Conservation (phyloP, 345 rosid species). For the Alliaria petiolata region DNA sequence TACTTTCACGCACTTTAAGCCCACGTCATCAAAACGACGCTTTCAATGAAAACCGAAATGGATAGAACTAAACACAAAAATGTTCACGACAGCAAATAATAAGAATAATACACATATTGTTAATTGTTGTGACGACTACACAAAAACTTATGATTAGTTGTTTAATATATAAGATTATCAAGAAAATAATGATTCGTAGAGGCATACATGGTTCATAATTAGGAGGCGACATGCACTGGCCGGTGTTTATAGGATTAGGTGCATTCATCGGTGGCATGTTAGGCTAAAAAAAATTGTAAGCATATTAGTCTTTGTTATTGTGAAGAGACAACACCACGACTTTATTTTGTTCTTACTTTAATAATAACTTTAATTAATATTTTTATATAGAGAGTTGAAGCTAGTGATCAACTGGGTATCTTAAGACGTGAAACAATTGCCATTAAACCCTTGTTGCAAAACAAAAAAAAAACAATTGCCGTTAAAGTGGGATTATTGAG, state of each 20-base stretch:
- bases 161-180: not conserved
- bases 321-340: constrained; percentile 28
- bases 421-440: not conserved
- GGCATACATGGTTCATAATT: constrained; percentile 25
- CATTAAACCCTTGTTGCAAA: no score
- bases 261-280: constrained; percentile 40
- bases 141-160: not conserved
- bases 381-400: constrained; percentile 1
- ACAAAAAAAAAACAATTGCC: no score
- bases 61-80: constrained; percentile 25
- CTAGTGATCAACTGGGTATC: constrained; percentile 1
- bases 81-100: constrained; percentile 26
- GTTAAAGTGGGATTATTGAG: not conserved
- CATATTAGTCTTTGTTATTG: constrained; percentile 26
- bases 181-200: constrained; percentile 25
- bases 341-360: not conserved
- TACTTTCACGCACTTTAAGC: constrained; percentile 32
- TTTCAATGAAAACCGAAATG: constrained; percentile 18
- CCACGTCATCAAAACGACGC: constrained; percentile 26
- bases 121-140: constrained; percentile 16
- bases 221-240: constrained; percentile 34
- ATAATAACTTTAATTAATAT: not conserved
- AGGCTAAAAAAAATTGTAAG: constrained; percentile 21
- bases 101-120: constrained; percentile 11
- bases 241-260: constrained; percentile 35